Base-by-base conservation (phyloP, 2,329 filamentous ascomycete genomes). In the Ceratocystis cacaofunesta region DNA sequence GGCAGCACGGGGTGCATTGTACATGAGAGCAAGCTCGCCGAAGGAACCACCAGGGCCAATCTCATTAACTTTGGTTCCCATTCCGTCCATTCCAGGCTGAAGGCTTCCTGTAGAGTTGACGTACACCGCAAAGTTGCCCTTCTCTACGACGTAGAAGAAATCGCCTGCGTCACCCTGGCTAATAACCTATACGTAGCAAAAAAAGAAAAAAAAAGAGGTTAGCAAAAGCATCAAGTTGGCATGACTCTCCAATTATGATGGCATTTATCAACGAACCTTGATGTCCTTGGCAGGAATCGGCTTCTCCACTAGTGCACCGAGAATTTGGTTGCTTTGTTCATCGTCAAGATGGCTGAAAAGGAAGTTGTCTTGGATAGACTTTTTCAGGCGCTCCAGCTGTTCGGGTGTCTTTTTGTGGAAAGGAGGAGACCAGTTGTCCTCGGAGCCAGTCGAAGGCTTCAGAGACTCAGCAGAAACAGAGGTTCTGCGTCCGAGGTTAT, bases 101-200 rank as follows among this genome's bases (percentile, higher is more conserved):
- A 95, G 80, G 50, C 84, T 79, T 68, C 94, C 92, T 8, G 82
- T 82, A 12, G 81, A 75, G 74, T 96, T 92, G 76, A 97, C 92
- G 72, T 94, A 90, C 66, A 97, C 87, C 71, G 96, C 90, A 72
- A 97, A 97, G 25, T 81, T 81, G 50, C 94, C 94, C 69, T 87
- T 88, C 75, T 99, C 94, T 19, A 97, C 91, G 30, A 99, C 86
- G 75, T 99, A 99, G 78, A 99, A 99, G 78, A 89, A 97, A 76
- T 99, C 94, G 55, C 94, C 94, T 0, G 92, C 87, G 72, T 97
- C 94, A 65, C 94, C 94, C 78, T 99, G 94, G 62, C 86, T 88
- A 70, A 99, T 97, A 67, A 99, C 90, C 82, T 96, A 82, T 52
- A 62, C 17, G 36, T 61, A 41, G 17, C 10, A 44, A 22, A 36